Conservation (phyloP, 202 grass and related monocot genomes). For the Panicum virgatum region DNA sequence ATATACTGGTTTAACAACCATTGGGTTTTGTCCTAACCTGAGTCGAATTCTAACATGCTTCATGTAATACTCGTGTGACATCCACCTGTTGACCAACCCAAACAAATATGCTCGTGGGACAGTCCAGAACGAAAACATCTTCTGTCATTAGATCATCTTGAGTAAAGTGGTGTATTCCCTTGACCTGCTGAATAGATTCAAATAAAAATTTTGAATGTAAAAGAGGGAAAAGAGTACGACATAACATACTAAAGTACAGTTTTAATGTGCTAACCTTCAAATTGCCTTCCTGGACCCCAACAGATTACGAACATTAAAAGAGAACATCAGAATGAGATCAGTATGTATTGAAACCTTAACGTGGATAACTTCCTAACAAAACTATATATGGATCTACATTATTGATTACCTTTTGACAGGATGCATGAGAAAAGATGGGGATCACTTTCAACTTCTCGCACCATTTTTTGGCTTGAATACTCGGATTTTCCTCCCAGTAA, state of each 20-base stretch:
- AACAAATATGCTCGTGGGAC: constrained; percentile 68
- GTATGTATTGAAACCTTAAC: constrained; percentile 21
- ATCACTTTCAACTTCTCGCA: constrained; percentile 79
- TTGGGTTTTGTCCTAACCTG: too few relatives aligned
- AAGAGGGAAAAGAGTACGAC: neutral
- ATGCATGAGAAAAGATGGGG: constrained; percentile 81
- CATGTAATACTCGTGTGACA: too few relatives aligned
- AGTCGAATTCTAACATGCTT: too few relatives aligned
- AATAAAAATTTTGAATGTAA: constrained; percentile 14
- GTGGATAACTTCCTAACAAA: neutral
- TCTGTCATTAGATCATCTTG: constrained; percentile 86
- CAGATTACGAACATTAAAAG: neutral
- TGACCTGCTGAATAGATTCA: constrained; percentile 50
- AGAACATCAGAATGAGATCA: constrained; percentile 37
- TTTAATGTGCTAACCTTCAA: constrained; percentile 51
- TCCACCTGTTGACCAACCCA: constrained; percentile 84
- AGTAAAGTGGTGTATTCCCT: constrained; percentile 71
- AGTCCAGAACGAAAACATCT: constrained; percentile 80
- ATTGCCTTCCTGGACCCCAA: constrained; percentile 54
- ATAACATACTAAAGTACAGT: neutral
- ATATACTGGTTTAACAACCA: too few relatives aligned
- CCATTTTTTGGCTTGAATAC: constrained; percentile 81
- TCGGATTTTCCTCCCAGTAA: constrained; percentile 84
- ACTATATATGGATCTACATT: constrained; percentile 4
- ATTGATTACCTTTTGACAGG: constrained; percentile 65